Percentiles rank a stretch among this genome's conserved stretches.
phyloP scores from a whole-genome alignment of 2,329 filamentous ascomycete genomes.

The Fusarium cicatricum region DNA sequence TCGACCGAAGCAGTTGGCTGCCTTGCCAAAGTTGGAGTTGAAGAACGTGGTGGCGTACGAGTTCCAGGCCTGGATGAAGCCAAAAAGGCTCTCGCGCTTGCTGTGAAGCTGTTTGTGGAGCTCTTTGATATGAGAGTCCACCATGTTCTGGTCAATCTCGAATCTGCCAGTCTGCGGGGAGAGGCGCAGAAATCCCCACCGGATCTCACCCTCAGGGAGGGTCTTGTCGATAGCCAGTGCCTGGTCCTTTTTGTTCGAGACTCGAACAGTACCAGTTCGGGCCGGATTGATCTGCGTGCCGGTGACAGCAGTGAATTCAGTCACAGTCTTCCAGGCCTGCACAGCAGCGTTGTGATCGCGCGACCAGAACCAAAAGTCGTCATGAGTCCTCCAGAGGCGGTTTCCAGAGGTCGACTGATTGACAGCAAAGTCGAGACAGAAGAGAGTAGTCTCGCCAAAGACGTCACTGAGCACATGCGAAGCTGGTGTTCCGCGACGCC shows the following conservation, averaged over 20 bases:
- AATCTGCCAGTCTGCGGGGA: conserved; percentile 62
- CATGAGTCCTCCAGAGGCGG: conserved; percentile 68
- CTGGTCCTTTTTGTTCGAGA: conserved; percentile 42
- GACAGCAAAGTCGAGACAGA: conserved; percentile 71
- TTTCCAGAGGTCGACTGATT: conserved; percentile 64
- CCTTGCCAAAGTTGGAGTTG: conserved; percentile 59
- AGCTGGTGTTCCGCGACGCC: conserved; percentile 66
- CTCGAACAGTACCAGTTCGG: conserved; percentile 59
- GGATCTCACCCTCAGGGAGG: conserved; percentile 59
- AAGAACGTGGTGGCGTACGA: conserved; percentile 62
- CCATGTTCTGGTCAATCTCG: conserved; percentile 65
- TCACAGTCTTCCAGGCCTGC: conserved; percentile 66
- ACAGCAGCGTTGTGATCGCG: conserved; percentile 61
- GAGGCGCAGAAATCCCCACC: conserved; percentile 65
- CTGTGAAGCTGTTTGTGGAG: conserved; percentile 63
- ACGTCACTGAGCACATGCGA: conserved; percentile 66
- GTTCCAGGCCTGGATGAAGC: conserved; percentile 60
- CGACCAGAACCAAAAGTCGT: conserved; percentile 74
- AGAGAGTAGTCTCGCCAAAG: conserved; percentile 68
- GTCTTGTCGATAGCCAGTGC: conserved; percentile 38
- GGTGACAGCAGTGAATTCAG: conserved; percentile 61
- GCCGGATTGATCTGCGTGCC: conserved; percentile 63
- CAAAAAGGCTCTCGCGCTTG: conserved; percentile 60
- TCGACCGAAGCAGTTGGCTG: conserved; percentile 61
- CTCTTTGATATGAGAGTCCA: conserved; percentile 67